These are phyloP conservation scores for Sclerospora graminicola DNA, from an alignment of 352 stramenopile species.

Conservation along the genomic window DNA sequence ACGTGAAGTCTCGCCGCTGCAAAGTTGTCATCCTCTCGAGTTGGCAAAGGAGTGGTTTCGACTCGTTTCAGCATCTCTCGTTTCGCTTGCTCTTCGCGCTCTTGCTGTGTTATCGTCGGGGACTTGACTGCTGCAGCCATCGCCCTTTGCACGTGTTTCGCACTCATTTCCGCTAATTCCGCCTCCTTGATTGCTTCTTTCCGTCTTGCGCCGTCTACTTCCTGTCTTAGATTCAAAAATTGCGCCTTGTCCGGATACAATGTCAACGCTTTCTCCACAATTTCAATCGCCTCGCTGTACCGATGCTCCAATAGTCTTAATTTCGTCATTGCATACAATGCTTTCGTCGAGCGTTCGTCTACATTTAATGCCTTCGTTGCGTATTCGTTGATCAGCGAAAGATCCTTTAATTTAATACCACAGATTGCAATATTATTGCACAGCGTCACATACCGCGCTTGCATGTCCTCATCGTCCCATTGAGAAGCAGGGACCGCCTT, in stretches of 20 bases:
- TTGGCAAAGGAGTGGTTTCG: constrained; percentile 33
- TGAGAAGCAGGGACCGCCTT: constrained; percentile 18
- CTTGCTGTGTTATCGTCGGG: constrained; percentile 18
- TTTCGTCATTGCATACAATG: constrained; percentile 62
- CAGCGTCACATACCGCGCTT: constrained; percentile 44
- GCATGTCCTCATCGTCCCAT: constrained; percentile 32
- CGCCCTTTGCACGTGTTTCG: constrained; percentile 13
- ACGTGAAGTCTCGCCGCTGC: constrained; percentile 32
- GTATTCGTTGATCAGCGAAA: constrained; percentile 45
- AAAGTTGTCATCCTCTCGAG: constrained; percentile 58
- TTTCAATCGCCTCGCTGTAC: constrained; percentile 33
- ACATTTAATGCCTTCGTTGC: constrained; percentile 43
- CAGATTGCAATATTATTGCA: constrained; percentile 75
- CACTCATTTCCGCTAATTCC: constrained; percentile 26
- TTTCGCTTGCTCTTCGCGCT: constrained; percentile 31
- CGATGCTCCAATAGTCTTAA: constrained; percentile 48
- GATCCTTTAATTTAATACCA: constrained; percentile 52
- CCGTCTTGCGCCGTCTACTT: constrained; percentile 29
- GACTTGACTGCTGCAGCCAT: constrained; percentile 5
- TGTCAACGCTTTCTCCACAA: constrained; percentile 27
- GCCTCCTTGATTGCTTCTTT: constrained; percentile 19
- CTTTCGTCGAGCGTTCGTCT: constrained; percentile 38
- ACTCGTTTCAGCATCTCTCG: constrained; percentile 21
- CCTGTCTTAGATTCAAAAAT: constrained; percentile 34
- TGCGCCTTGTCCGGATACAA: constrained; percentile 34